Evolutionary conservation across 768 basidiomycete species (phyloP).

Genomic region (Harrya chromipes): DNA sequence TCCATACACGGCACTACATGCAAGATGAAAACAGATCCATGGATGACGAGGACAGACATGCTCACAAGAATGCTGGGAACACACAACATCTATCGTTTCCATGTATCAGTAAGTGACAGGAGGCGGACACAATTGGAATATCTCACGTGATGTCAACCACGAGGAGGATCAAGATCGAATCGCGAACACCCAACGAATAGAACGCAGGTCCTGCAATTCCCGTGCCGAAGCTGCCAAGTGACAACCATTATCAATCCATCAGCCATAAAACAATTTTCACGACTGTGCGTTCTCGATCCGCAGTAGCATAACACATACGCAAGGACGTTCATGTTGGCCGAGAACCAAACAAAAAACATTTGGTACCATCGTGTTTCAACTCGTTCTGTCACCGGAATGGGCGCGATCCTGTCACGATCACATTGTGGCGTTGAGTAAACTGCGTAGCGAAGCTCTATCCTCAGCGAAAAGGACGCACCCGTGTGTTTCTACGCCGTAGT

Average conservation of each 20-base stretch:
- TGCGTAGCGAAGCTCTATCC: too few relatives aligned
- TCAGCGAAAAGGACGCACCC: conserved; percentile 28
- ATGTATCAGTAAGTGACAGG: conserved; percentile 2
- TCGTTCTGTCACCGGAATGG: conserved; percentile 35
- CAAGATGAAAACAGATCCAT: not conserved
- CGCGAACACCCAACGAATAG: conserved; percentile 44
- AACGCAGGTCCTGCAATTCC: conserved; percentile 50
- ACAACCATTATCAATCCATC: not conserved
- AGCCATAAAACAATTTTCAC: too few relatives aligned
- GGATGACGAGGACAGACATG: not conserved
- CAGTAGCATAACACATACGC: conserved; percentile 27
- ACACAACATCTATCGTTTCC: conserved; percentile 27
- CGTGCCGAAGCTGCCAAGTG: conserved; percentile 40
- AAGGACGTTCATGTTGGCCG: conserved; percentile 44
- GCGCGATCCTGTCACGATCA: conserved; percentile 33
- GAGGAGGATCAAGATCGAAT: conserved; percentile 40
- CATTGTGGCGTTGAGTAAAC: not conserved
- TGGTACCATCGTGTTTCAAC: conserved; percentile 43
- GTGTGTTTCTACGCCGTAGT: conserved; percentile 40
- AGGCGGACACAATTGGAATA: too few relatives aligned
- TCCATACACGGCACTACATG: conserved; percentile 45
- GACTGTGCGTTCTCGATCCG: too few relatives aligned
- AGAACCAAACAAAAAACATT: conserved; percentile 52
- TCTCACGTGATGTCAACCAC: conserved; percentile 45
- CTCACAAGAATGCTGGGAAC: conserved; percentile 40